A percentile compares a stretch with the other conserved stretches of the same genome.
phyloP scores from a whole-genome alignment of 2,329 filamentous ascomycete species.

The Exophiala sp. region DNA sequence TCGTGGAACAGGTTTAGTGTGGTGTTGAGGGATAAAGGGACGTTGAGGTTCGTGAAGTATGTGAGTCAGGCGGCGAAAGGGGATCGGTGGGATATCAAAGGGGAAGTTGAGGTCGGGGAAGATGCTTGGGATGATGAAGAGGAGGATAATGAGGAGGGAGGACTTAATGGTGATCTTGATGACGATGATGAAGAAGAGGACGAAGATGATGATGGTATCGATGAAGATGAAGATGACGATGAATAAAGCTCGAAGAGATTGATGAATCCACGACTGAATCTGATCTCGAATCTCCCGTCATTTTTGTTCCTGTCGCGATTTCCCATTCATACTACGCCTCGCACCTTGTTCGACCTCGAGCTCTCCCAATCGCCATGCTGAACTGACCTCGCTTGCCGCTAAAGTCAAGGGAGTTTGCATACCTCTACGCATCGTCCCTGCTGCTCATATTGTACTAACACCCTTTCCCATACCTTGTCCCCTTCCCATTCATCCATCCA shows the following conservation, averaged over 20 bases:
- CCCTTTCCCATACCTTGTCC: too few species aligned
- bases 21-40: constrained; percentile 80
- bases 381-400: too few species aligned
- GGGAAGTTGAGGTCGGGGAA: constrained; percentile 55
- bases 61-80: constrained; percentile 77
- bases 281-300: too few species aligned
- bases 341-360: too few species aligned
- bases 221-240: constrained; percentile 11
- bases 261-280: background rate
- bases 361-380: too few species aligned
- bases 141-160: constrained; percentile 21
- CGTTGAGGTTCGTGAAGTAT: constrained; percentile 94
- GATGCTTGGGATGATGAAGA: constrained; percentile 26
- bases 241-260: background rate
- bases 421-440: too few species aligned
- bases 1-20: constrained; percentile 89
- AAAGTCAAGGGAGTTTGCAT: too few species aligned
- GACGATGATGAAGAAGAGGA: constrained; percentile 16
- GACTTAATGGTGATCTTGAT: background rate
- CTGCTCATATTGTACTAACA: too few species aligned
- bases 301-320: too few species aligned
- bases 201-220: constrained; percentile 25
- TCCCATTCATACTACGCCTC: too few species aligned
- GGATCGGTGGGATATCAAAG: constrained; percentile 89
- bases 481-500: too few species aligned